Conservation (phyloP, 352 stramenopile genomes). For the Globisporangium viniferum region DNA sequence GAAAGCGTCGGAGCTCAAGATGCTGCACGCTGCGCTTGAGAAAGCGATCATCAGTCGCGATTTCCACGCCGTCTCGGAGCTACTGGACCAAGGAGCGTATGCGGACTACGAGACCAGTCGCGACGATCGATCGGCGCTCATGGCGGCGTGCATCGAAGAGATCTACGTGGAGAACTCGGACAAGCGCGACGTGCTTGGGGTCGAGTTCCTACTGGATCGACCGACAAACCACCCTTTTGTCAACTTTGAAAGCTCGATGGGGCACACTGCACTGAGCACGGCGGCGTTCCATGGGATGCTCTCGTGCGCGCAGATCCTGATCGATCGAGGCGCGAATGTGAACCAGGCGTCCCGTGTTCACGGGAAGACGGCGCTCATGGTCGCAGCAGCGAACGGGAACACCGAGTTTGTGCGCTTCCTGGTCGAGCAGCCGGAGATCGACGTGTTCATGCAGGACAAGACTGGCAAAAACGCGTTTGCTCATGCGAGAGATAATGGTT, state of each 20-base stretch:
- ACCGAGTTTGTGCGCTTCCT: conserved; percentile 51
- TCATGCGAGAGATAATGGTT: conserved; percentile 31
- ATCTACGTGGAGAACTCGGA: conserved; percentile 56
- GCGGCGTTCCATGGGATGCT: conserved; percentile 43
- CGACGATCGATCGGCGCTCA: conserved; percentile 39
- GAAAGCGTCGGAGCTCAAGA: conserved; percentile 40
- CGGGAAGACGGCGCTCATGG: conserved; percentile 58
- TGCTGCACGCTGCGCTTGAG: conserved; percentile 47
- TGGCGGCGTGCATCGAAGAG: conserved; percentile 59
- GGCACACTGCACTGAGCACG: conserved; percentile 40
- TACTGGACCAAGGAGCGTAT: conserved; percentile 61
- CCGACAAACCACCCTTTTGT: conserved; percentile 46
- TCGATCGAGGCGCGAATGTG: conserved; percentile 49
- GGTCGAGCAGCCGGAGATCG: conserved; percentile 28
- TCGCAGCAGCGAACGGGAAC: conserved; percentile 49
- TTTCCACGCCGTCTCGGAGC: conserved; percentile 29
- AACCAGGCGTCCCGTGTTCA: conserved; percentile 33
- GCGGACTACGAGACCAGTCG: conserved; percentile 58
- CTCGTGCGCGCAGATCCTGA: conserved; percentile 47
- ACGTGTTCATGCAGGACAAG: conserved; percentile 35
- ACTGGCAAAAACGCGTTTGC: conserved; percentile 40
- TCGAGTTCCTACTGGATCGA: conserved; percentile 61
- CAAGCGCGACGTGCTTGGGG: conserved; percentile 40
- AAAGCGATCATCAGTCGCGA: conserved; percentile 37
- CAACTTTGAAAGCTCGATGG: conserved; percentile 56